Evolutionary conservation across 192 early-diverging fungal genomes (phyloP).

Genomic region (Backusella psychrophila): DNA sequence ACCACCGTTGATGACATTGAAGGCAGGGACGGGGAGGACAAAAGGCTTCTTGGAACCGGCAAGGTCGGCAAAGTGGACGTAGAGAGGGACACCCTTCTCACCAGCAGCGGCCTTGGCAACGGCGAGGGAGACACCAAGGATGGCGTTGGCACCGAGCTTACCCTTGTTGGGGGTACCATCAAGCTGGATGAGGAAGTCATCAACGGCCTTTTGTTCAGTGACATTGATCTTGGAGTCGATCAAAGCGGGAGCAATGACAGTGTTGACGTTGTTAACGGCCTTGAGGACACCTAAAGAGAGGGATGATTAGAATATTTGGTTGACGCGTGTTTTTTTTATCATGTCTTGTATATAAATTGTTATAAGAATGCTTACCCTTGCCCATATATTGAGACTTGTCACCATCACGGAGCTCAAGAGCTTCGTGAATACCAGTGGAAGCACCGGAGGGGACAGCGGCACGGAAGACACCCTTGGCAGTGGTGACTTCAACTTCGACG

Average conservation of each 20-base stretch:
- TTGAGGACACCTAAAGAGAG: conserved; percentile 72
- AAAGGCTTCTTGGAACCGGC: conserved; percentile 79
- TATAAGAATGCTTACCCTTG: conserved; percentile 68
- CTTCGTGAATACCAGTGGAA: conserved; percentile 98
- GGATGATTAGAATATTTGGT: conserved; percentile 48
- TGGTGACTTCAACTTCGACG: conserved; percentile 96
- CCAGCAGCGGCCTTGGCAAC: conserved; percentile 95
- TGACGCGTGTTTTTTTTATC: neutral
- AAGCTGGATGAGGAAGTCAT: conserved; percentile 88
- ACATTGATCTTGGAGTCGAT: conserved; percentile 80
- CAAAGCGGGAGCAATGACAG: conserved; percentile 81
- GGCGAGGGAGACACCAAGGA: conserved; percentile 97
- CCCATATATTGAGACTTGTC: conserved; percentile 86
- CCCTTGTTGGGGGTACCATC: conserved; percentile 97
- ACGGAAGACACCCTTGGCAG: conserved; percentile 92
- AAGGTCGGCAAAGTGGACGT: conserved; percentile 91
- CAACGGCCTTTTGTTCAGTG: conserved; percentile 82
- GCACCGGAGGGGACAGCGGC: conserved; percentile 98
- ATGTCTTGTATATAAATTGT: neutral
- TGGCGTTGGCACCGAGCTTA: conserved; percentile 97
- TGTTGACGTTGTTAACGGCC: conserved; percentile 92
- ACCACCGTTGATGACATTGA: conserved; percentile 99
- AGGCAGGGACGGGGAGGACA: conserved; percentile 95
- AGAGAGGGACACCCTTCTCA: conserved; percentile 91
- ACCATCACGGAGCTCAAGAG: conserved; percentile 95